These are phyloP conservation scores for Tephrocybe sp. DNA, from an alignment of 768 basidiomycete genomes.

Conservation along the genomic window DNA sequence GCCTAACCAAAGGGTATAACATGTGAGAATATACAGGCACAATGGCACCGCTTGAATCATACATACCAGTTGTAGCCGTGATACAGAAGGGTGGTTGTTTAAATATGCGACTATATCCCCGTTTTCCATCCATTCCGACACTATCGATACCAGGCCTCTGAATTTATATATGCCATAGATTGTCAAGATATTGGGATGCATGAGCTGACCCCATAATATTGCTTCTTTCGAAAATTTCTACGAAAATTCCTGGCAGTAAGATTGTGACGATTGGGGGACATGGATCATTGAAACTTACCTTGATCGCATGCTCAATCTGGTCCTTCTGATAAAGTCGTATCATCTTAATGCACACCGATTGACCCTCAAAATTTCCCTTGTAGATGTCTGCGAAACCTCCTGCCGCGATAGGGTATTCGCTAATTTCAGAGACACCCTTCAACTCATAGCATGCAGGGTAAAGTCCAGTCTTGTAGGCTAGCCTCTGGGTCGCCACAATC, in stretches of 20 bases:
- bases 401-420: background rate
- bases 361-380: background rate
- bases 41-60: too few relatives aligned
- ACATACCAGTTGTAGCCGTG: background rate
- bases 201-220: too few relatives aligned
- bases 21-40: too few relatives aligned
- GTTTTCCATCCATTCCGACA: conserved; percentile 18
- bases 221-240: background rate
- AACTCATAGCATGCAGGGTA: background rate
- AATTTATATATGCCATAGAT: conserved; percentile 12
- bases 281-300: too few relatives aligned
- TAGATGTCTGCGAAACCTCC: conserved; percentile 1
- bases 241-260: background rate
- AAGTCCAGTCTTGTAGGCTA: background rate
- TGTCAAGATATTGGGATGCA: too few relatives aligned
- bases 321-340: background rate
- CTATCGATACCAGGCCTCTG: conserved; percentile 4
- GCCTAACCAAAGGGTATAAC: too few relatives aligned
- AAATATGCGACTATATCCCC: too few relatives aligned
- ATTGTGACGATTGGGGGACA: background rate
- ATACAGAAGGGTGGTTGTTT: background rate
- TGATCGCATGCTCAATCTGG: too few relatives aligned
- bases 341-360: background rate
- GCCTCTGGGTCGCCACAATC: background rate
- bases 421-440: background rate